These are phyloP conservation scores for Boletus fagicola DNA, from an alignment of 768 basidiomycete species.

Conservation along the genomic window DNA sequence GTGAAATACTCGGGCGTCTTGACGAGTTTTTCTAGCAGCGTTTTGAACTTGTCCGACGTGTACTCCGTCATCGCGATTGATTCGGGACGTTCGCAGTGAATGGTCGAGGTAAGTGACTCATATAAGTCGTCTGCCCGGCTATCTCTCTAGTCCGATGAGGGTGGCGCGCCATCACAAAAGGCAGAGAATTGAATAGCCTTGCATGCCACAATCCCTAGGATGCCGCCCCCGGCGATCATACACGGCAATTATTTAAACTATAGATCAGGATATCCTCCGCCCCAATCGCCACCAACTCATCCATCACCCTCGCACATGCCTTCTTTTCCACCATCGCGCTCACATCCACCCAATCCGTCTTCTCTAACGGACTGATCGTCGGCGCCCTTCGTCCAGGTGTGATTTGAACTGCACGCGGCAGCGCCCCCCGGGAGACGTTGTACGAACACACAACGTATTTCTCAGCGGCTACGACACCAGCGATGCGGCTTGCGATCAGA, in stretches of 20 bases:
- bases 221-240: constrained; percentile 37
- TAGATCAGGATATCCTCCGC: constrained; percentile 91
- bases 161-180: background rate
- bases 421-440: constrained; percentile 70
- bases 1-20: constrained; percentile 79
- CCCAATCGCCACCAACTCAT: constrained; percentile 74
- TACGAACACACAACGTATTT: constrained; percentile 91
- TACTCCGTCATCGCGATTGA: constrained; percentile 22
- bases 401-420: constrained; percentile 61
- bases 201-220: too few relatives aligned
- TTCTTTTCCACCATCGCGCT: constrained; percentile 91
- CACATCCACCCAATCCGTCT: constrained; percentile 86
- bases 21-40: constrained; percentile 72
- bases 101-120: background rate
- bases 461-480: constrained; percentile 84
- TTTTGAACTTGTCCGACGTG: constrained; percentile 64
- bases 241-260: constrained; percentile 91
- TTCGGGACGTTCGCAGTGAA: background rate
- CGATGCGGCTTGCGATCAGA: constrained; percentile 82
- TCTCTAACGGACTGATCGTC: constrained; percentile 82
- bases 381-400: constrained; percentile 91
- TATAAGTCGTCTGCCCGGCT: too few relatives aligned
- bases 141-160: background rate
- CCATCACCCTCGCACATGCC: constrained; percentile 80
- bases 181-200: background rate